Conservation (phyloP, 2,329 filamentous ascomycete species). For the Madurella fahalii region DNA sequence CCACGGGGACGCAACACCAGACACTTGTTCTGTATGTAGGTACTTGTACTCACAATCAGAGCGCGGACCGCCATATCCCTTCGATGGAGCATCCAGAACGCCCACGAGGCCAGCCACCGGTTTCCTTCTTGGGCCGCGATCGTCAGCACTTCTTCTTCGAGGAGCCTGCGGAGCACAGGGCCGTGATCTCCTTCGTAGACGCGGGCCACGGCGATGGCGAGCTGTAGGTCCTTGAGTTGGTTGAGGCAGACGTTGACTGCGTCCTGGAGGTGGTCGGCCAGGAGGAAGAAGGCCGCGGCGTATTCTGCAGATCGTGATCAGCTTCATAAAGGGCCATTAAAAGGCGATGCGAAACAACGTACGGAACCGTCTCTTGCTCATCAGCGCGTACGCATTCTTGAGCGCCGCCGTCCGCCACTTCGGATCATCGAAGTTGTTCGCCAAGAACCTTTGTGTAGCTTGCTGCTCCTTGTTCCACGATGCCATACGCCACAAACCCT, state of each 20-base stretch:
- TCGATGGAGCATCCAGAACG: slow-evolving; percentile 83
- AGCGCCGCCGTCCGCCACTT: slow-evolving; percentile 85
- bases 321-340: background rate
- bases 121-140: slow-evolving; percentile 78
- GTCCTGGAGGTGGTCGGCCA: slow-evolving; percentile 79
- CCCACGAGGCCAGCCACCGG: slow-evolving; percentile 92
- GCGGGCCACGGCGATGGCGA: slow-evolving; percentile 82
- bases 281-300: slow-evolving; percentile 89
- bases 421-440: slow-evolving; percentile 85
- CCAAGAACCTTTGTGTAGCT: slow-evolving; percentile 72
- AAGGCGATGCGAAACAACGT: slow-evolving; percentile 26
- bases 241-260: slow-evolving; percentile 83
- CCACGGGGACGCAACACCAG: background rate
- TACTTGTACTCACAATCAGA: slow-evolving; percentile 60
- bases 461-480: slow-evolving; percentile 81
- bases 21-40: background rate
- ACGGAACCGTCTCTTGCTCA: slow-evolving; percentile 87
- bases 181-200: slow-evolving; percentile 85
- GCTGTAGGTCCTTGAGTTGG: slow-evolving; percentile 81
- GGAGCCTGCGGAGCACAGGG: slow-evolving; percentile 65
- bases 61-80: slow-evolving; percentile 80
- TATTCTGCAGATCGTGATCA: slow-evolving; percentile 58
- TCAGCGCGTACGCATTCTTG: slow-evolving; percentile 93
- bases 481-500: slow-evolving; percentile 93
- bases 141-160: slow-evolving; percentile 75